A percentile compares a stretch with the other conserved stretches of the same genome.
These are phyloP conservation scores for Mycena latifolia DNA, from an alignment of 768 basidiomycete species.

Conservation along the genomic window DNA sequence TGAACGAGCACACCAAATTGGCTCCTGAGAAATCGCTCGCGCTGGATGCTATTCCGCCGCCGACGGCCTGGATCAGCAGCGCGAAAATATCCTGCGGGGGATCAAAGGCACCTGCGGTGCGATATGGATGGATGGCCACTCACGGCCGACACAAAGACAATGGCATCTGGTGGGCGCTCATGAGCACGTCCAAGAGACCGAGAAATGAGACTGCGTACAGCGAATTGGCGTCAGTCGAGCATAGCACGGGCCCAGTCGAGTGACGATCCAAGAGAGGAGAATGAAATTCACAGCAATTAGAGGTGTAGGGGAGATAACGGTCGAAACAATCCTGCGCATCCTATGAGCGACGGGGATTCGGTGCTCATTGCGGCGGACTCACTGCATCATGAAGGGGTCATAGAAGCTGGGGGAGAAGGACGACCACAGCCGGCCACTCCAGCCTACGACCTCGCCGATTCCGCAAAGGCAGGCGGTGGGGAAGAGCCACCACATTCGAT, in stretches of 20 bases:
- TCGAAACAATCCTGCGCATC: constrained; percentile 50
- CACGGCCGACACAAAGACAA: background rate
- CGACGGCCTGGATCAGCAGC: background rate
- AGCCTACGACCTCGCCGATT: constrained; percentile 64
- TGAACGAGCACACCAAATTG: background rate
- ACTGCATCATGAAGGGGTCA: constrained; percentile 58
- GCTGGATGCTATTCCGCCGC: constrained; percentile 3
- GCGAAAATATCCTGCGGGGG: background rate
- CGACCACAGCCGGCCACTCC: constrained; percentile 68
- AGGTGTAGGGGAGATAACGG: constrained; percentile 68
- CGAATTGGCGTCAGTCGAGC: constrained; percentile 58
- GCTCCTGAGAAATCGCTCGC: background rate
- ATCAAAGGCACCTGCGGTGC: no score
- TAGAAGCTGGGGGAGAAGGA: constrained; percentile 35
- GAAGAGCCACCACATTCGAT: constrained; percentile 64
- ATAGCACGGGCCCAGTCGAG: constrained; percentile 58
- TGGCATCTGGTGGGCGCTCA: background rate
- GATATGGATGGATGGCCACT: background rate
- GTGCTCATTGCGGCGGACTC: constrained; percentile 26
- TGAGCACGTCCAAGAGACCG: background rate
- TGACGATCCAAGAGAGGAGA: constrained; percentile 60
- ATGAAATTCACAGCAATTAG: no score
- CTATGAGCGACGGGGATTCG: background rate
- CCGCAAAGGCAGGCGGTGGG: constrained; percentile 63
- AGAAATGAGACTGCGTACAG: constrained; percentile 49